Base-by-base conservation (phyloP, 805 yeast species). In the Wickerhamiella qilinensis region DNA sequence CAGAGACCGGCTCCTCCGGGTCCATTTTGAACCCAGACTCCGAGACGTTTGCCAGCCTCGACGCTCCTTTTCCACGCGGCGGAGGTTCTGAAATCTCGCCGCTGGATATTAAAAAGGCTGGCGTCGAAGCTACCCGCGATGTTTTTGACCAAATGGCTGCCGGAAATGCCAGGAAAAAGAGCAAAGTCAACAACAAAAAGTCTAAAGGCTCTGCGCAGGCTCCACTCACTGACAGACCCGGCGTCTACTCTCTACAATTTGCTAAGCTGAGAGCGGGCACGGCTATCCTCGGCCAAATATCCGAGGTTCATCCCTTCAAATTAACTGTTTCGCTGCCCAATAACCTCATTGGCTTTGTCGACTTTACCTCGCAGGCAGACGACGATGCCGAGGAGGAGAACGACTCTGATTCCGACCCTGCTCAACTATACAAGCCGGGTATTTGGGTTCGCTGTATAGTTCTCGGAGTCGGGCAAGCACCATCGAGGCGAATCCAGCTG, bases 121-220 rank as follows among this genome's bases (percentile, higher is more conserved):
- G 94, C 30, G 85, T 84, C 55, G 93, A 88, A 58, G 99, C 88
- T 36, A 76, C 86, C 18, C 73, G 71, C 45, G 98, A 91, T 60
- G 91, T 82, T 30, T 46, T 39, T 40, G 46, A 48, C 32, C 45
- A 42, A 30, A 30, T 39, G 38, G 33, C 15, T 19, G 38, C 44
- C 15, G 54, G 55, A 30, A 53, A 54, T 38, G 58, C 63, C 29
- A 58, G 53, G 42, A 73, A 62, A 59, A 17, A 14, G n/a, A 11
- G 25, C 25, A 6, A 11, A 6, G 22, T 36, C 20, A 12, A 37
- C 18, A 66, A 56, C 61, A 69, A 55, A 53, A 64, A 56, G 47
- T 51, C 48, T 36, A 30, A 42, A 14, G 46, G 49, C 36, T 31
- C 44, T 33, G 53, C 48, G 27, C 29, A 40, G 5, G 39, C 50